Evolutionary conservation across 2,329 filamentous ascomycete genomes (phyloP), one percentile per base, ranked within the genome.

Genomic region (Xylariaceae sp.): DNA sequence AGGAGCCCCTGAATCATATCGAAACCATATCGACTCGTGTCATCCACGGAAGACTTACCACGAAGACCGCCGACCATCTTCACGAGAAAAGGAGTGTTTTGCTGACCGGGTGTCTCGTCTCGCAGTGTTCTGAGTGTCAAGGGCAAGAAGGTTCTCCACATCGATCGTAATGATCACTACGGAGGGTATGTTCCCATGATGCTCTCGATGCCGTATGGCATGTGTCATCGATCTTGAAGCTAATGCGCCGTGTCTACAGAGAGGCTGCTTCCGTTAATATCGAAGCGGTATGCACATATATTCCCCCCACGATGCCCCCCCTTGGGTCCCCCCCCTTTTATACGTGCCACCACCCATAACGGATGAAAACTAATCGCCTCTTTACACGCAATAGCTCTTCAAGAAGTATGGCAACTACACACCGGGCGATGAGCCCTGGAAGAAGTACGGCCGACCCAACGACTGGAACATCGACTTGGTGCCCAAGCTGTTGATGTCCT

Each of bases 381-480:
- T 47, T 44, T 54, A 4, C 55, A 55, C 39, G 56, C 44, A 57
- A 62, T 57, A 67, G 69, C 89, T 99, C 70, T 97, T 96, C 85
- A 96, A 94, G 81, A 95, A 92, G 76, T 95, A 96, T 76, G 90
- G 90, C 75, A 94, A 94, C 81, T 90, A 86, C 74, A 75, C 78
- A 61, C 74, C 82, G 63, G 90, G 89, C 69, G 88, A 92, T 73
- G 90, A 97, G 81, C 92, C 93, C 67, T 97, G 94, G 94, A 93
- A 95, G 82, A 92, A 96, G 78, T 97, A 97, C 76, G 93, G 93
- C 70, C 89, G 94, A 62, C 82, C 87, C 74, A 97, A 97, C 79
- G 93, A 97, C 83, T 99, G 94, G 94, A 97, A 97, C 82, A 95
- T 99, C 77, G 95, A 99, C 74, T 84, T 99, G 63, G 92, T 99